Conservation (phyloP, 108 stramenopile species). For the Skeletonema tropicum region DNA sequence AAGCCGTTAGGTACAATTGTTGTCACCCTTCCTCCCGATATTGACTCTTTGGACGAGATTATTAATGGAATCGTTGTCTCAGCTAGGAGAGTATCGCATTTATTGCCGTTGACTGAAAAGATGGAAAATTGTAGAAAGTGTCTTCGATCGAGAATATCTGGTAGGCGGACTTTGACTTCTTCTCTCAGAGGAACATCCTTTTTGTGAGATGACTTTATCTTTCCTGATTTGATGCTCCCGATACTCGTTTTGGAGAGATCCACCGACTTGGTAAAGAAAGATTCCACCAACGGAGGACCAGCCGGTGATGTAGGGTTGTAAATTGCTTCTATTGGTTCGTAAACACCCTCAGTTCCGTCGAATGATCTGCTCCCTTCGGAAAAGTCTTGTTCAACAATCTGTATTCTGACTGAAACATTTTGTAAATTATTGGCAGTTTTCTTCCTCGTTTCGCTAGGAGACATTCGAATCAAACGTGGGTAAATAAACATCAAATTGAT, state of each 20-base stretch:
- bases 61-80: slow-evolving; percentile 76
- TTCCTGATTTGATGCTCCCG: not conserved
- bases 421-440: slow-evolving; percentile 7
- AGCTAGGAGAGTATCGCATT: slow-evolving; percentile 45
- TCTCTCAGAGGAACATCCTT: slow-evolving; percentile 64
- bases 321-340: slow-evolving; percentile 48
- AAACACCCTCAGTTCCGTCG: slow-evolving; percentile 39
- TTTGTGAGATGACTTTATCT: not conserved
- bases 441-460: not conserved
- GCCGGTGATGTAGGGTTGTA: slow-evolving; percentile 76
- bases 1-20: slow-evolving; percentile 84
- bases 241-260: slow-evolving; percentile 19
- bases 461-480: slow-evolving; percentile 57
- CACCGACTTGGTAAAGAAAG: slow-evolving; percentile 59
- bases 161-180: slow-evolving; percentile 83
- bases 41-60: slow-evolving; percentile 62
- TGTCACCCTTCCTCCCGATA: slow-evolving; percentile 57
- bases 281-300: slow-evolving; percentile 61
- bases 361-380: slow-evolving; percentile 39
- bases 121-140: slow-evolving; percentile 72
- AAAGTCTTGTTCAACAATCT: slow-evolving; percentile 51
- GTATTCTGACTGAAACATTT: slow-evolving; percentile 58
- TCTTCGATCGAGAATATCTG: slow-evolving; percentile 74
- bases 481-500: slow-evolving; percentile 82
- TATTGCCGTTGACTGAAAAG: slow-evolving; percentile 50